Evolutionary conservation across 768 basidiomycete genomes (phyloP), one percentile per base, ranked within the genome.

Genomic region (Lyophyllum shimeji): DNA sequence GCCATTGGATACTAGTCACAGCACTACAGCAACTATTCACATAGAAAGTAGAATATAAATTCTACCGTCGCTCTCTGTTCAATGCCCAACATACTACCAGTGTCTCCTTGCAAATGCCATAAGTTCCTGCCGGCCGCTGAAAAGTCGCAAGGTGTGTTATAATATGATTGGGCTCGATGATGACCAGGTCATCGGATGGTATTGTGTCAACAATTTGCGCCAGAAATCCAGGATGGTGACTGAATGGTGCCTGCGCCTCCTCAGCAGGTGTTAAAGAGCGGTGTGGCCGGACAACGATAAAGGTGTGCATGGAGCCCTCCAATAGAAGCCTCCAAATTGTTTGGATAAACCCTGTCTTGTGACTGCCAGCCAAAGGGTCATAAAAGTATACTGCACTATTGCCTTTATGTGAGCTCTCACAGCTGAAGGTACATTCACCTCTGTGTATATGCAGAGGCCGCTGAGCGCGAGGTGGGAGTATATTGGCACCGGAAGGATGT

Each of bases 311-410:
- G 11, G n/a, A 40, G 5, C 39, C 39, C n/a, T 40, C 39, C 15
- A 40, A 15, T 40, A n/a, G 39, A 40, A 40, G 17, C 39, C 39
- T 40, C 39, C 39, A 40, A 40, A 40, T 40, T 57, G 55, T 56
- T 45, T 45, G 23, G 25, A 45, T 45, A 24, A 45, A 45, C n/a
- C 44, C 44, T 45, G 44, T 24, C 6, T 45, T 9, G 15, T 27
- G 37, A 17, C 11, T 9, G 6, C 52, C 20, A 21, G 29, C 24
- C 49, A 43, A 21, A 12, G 66, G 63, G 45, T 61, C 46, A 20
- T 57, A 54, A 47, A 61, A 67, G 44, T 63, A 58, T 24, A 69
- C 63, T 18, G 60, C 60, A 60, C 65, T 65, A 39, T 63, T 67
- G 4, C 61, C 65, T 50, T 54, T 17, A 42, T 65, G 60, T 43